Percentiles rank a stretch among this genome's conserved stretches.
These are phyloP conservation scores for Chrysoporthe cubensis DNA, from an alignment of 2,329 filamentous ascomycete species.

Conservation along the genomic window DNA sequence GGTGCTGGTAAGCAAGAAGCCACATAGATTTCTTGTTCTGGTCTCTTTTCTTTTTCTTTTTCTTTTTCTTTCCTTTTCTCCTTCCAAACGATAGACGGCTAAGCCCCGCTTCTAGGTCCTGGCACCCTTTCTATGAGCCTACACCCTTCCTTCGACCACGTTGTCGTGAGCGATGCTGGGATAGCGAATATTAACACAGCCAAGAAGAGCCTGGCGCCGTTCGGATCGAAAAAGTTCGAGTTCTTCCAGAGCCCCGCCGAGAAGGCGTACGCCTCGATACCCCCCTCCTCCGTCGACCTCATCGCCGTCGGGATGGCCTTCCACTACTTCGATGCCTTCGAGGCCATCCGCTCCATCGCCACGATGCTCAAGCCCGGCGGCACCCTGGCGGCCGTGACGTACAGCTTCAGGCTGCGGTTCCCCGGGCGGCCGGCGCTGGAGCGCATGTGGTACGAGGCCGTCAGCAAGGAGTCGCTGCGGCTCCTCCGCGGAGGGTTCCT, in stretches of 20 bases:
- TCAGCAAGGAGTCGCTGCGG: constrained; percentile 28
- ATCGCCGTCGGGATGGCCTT: constrained; percentile 31
- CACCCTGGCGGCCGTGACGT: constrained; percentile 29
- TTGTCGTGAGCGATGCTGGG: constrained; percentile 30
- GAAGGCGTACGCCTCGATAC: constrained; percentile 20
- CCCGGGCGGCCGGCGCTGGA: constrained; percentile 21
- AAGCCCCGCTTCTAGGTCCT: constrained; percentile 19
- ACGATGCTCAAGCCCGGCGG: constrained; percentile 28
- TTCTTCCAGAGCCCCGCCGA: constrained; percentile 30
- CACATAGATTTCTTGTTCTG: background rate
- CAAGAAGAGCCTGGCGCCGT: constrained; percentile 16
- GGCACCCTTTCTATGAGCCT: constrained; percentile 28
- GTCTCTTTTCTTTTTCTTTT: background rate
- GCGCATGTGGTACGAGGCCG: constrained; percentile 27
- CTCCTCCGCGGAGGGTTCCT: constrained; percentile 28
- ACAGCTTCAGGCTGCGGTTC: constrained; percentile 31
- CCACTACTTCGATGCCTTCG: constrained; percentile 31
- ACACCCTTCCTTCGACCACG: constrained; percentile 17
- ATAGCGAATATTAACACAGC: constrained; percentile 27
- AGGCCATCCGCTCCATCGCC: constrained; percentile 27
- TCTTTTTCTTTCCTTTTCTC: no score
- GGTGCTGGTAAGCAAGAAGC: constrained; percentile 25
- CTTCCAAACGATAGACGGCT: background rate
- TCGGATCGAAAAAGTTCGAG: background rate
- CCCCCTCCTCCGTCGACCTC: constrained; percentile 28